Evolutionary conservation across 805 yeast genomes (phyloP), one percentile per base, ranked within the genome.

Genomic region (Starmerella bombi): DNA sequence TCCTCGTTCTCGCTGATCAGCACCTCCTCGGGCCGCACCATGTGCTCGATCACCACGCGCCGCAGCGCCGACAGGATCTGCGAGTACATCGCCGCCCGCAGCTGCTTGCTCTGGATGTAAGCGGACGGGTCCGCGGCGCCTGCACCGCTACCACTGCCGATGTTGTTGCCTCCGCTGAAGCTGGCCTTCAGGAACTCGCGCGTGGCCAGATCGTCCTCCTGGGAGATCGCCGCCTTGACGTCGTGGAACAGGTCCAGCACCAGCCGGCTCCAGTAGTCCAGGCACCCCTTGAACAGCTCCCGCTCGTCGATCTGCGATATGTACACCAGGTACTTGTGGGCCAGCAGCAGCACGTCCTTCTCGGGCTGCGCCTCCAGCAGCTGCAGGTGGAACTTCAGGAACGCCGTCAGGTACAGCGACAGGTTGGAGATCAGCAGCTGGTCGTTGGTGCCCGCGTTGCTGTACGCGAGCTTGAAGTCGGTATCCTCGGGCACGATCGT

Each of bases 1-100:
- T 91, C 99, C 62, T 91, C 99, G 59, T 88, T 88, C 62, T 91
- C 97, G 37, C 86, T 96, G 64, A 91, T 75, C 42, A 91, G 70
- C 41, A 91, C 98, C 64, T 91, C 99, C 62, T 91, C 98, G 3
- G 99, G 99, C 60, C 94, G 77, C 1, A 83, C 98, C 98, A 91
- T 91, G 55, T 81, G 81, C 62, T 86, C 97, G 55, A 91, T 91
- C 57, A 91, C 79, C n/a, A 93, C 94, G 45, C 80, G 67, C 62
- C 99, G 75, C 54, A 91, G 69, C 56, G 77, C 77, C 3, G 95
- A 77, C 51, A 91, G 70, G 32, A 91, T 67, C 20, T 72, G 72
- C n/a, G 75, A 66, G 58, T 91, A 91, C 39, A 72, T 73, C 62
- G 88, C 93, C 58, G 80, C 84, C 60, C 96, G 78, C 43, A 88